These are phyloP conservation scores for Saccharomycopsis sp. DNA, from an alignment of 805 yeast species.

Conservation along the genomic window DNA sequence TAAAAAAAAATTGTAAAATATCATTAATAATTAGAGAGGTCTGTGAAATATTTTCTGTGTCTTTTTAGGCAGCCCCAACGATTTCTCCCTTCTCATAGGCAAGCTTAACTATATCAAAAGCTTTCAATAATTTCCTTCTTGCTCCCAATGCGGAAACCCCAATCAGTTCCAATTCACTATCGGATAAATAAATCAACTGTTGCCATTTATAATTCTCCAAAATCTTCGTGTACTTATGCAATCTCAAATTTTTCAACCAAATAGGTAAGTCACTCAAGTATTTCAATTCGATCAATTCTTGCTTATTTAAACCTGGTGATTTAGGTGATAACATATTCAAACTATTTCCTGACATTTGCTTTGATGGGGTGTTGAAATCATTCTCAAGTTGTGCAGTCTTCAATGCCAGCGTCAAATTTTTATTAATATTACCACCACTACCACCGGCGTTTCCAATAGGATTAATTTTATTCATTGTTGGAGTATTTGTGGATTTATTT, in stretches of 20 bases:
- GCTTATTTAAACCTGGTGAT: constrained; percentile 41
- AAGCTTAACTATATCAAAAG: constrained; percentile 75
- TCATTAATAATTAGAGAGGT: too few relatives aligned
- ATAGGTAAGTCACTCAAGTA: constrained; percentile 74
- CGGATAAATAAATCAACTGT: constrained; percentile 64
- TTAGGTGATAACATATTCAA: constrained; percentile 26
- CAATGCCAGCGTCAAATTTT: constrained; percentile 17
- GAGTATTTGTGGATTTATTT: neutral
- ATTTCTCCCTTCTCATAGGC: constrained; percentile 35
- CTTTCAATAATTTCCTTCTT: constrained; percentile 84
- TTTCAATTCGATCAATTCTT: constrained; percentile 45
- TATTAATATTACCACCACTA: too few relatives aligned
- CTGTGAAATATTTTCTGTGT: too few relatives aligned
- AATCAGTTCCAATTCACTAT: constrained; percentile 57
- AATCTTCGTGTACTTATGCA: constrained; percentile 90
- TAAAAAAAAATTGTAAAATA: too few relatives aligned
- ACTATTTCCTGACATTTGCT: constrained; percentile 12
- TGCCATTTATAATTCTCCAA: constrained; percentile 72
- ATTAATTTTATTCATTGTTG: constrained; percentile 3
- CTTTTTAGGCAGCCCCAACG: too few relatives aligned
- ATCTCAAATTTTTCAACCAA: constrained; percentile 83
- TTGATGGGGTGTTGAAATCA: constrained; percentile 11
- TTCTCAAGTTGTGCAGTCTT: constrained; percentile 10
- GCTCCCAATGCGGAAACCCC: constrained; percentile 97
- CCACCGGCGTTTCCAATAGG: neutral